Evolutionary conservation across 257 asterid species (phyloP), one percentile per base, ranked within the genome.

Genomic region (Verbascum thapsus): DNA sequence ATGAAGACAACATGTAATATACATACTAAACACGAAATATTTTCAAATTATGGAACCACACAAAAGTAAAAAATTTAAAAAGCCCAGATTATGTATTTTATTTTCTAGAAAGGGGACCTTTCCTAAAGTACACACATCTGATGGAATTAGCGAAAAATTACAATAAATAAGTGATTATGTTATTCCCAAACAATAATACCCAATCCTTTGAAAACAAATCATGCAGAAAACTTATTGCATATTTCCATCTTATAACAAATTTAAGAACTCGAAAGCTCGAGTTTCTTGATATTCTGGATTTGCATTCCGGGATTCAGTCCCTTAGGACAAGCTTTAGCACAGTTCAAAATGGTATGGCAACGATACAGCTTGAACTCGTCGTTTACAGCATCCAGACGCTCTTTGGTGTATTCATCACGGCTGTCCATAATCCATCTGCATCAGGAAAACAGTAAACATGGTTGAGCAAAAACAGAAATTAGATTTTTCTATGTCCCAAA

Each of bases 351-450:
- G 45, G 96, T 91, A 60, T 91, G 96, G 81, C 98, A 88, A 8
- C 95, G 86, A 63, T 91, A 91, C 61, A 91, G 90, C 85, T 91
- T 91, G 84, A 74, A 88, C 75, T 91, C 98, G 1, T 91, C 82
- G 13, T 88, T 82, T 39, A 91, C 66, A 8, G 98, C 95, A 34
- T 91, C 96, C 39, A 91, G 83, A 0, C 98, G 91, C 77, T 91
- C 98, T 76, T 82, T 77, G 17, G 96, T 91, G 74, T 79, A 88
- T 69, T 91, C 98, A 70, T 91, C 98, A 19, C 98, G 96, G 69
- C 96, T 91, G 67, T 91, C 96, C 98, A 91, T 91, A 67, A 91
- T 91, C 98, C 98, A 91, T 76, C 98, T 91, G 82, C 80, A 78
- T 62, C 42, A n/a, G n/a, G 22, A 40, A 60, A 69, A 53, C 11